These are phyloP conservation scores for Geopyxis carbonaria DNA, from an alignment of 495 filamentous ascomycete species.

Conservation along the genomic window DNA sequence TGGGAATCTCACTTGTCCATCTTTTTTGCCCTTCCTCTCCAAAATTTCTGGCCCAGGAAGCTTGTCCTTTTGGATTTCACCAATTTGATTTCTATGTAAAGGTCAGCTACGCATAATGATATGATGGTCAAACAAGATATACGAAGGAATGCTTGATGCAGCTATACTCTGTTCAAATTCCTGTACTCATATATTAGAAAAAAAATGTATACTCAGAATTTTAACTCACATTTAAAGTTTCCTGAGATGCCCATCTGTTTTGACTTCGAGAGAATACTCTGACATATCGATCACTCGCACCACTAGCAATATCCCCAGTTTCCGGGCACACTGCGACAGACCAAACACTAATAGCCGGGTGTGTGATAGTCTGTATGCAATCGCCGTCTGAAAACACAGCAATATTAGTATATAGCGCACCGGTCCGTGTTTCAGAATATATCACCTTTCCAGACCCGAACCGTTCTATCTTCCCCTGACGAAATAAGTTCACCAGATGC, in stretches of 20 bases:
- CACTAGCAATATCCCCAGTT: conserved; percentile 81
- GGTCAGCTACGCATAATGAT: conserved; percentile 2
- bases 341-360: conserved; percentile 96
- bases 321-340: conserved; percentile 59
- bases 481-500: conserved; percentile 80
- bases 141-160: conserved; percentile 68
- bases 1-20: conserved; percentile 54
- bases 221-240: conserved; percentile 3
- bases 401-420: not conserved
- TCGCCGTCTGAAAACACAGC: conserved; percentile 26
- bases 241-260: conserved; percentile 43
- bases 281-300: conserved; percentile 75
- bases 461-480: conserved; percentile 81
- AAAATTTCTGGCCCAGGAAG: conserved; percentile 76
- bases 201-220: not conserved
- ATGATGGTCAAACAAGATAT: conserved; percentile 23
- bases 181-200: conserved; percentile 24
- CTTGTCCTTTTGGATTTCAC: conserved; percentile 73
- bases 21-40: conserved; percentile 66
- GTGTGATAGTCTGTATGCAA: conserved; percentile 90
- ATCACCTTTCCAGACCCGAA: conserved; percentile 66
- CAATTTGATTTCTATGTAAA: conserved; percentile 34
- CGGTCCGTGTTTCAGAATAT: not conserved
- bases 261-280: conserved; percentile 64
- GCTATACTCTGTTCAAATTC: conserved; percentile 68